Conservation (phyloP, 768 basidiomycete genomes). For the Plicaturopsis crispa region DNA sequence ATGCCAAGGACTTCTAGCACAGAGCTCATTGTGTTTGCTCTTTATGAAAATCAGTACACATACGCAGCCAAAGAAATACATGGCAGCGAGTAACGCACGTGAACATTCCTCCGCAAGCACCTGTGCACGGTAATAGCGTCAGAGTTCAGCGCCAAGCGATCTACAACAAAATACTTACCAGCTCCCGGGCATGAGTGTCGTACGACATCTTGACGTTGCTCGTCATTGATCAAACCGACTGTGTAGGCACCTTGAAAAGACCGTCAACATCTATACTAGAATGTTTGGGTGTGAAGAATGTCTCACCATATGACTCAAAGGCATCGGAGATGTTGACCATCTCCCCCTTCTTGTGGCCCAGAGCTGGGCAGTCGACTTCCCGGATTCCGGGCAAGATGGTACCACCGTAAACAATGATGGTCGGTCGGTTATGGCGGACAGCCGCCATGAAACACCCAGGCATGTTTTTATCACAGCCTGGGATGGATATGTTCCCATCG, state of each 20-base stretch:
- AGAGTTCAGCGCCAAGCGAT: background rate
- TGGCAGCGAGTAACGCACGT: conserved; percentile 36
- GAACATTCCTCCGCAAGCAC: conserved; percentile 82
- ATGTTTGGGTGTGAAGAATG: too few relatives aligned
- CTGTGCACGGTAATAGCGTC: background rate
- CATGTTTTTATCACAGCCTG: conserved; percentile 93
- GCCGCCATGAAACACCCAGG: conserved; percentile 86
- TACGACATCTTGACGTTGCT: conserved; percentile 78
- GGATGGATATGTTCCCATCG: conserved; percentile 80
- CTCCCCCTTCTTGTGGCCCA: conserved; percentile 75
- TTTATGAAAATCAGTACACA: conserved; percentile 12
- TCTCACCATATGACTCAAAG: conserved; percentile 76
- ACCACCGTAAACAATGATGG: conserved; percentile 82
- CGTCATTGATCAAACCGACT: conserved; percentile 71
- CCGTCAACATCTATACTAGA: too few relatives aligned
- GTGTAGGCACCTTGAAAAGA: conserved; percentile 59
- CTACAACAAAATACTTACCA: conserved; percentile 24
- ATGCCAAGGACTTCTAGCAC: conserved; percentile 80
- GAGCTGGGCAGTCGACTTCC: conserved; percentile 72
- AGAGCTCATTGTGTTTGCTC: conserved; percentile 86
- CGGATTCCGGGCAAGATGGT: conserved; percentile 74
- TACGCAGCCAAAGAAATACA: background rate
- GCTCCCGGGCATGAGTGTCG: conserved; percentile 80
- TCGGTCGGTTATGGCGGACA: conserved; percentile 79
- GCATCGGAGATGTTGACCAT: conserved; percentile 79